Percentiles rank a stretch among this genome's conserved stretches.
Evolutionary conservation across 345 rosid species (phyloP).

Genomic region (Citrus reticulata): DNA sequence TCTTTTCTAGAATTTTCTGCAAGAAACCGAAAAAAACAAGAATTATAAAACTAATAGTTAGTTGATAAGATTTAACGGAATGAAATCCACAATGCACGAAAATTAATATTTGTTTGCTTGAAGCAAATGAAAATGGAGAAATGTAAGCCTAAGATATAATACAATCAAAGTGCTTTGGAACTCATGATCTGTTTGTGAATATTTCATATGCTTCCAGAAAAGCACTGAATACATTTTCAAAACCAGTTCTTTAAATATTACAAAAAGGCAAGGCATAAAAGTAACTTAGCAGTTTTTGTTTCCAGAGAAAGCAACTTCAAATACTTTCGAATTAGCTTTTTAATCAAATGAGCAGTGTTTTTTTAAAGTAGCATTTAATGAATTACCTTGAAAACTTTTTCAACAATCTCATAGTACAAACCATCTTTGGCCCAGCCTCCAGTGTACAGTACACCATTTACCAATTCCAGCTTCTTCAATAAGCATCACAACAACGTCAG

Average conservation of each 20-base stretch:
- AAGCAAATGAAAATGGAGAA: neutral
- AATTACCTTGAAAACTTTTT: constrained; percentile 49
- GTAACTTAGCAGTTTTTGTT: neutral
- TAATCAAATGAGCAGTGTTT: neutral
- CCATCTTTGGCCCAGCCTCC: constrained; percentile 91
- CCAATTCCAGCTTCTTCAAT: constrained; percentile 71
- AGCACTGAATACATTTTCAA: neutral
- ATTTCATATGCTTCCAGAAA: neutral
- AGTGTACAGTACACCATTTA: constrained; percentile 78
- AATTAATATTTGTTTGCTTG: neutral
- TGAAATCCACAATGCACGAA: neutral
- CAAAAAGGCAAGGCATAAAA: neutral
- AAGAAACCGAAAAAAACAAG: neutral
- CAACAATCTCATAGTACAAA: constrained; percentile 48
- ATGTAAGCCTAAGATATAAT: neutral
- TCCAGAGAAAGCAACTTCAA: neutral
- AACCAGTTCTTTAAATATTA: neutral
- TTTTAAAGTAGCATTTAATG: neutral
- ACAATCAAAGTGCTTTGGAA: neutral
- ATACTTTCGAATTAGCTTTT: neutral
- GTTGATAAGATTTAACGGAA: no score
- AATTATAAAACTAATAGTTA: neutral
- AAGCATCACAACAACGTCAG: neutral
- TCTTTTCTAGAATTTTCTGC: constrained; percentile 71
- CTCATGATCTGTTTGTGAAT: neutral